A percentile compares a stretch with the other conserved stretches of the same genome.
Evolutionary conservation across 257 asterid genomes (phyloP).

Genomic region (Catharanthus roseus): DNA sequence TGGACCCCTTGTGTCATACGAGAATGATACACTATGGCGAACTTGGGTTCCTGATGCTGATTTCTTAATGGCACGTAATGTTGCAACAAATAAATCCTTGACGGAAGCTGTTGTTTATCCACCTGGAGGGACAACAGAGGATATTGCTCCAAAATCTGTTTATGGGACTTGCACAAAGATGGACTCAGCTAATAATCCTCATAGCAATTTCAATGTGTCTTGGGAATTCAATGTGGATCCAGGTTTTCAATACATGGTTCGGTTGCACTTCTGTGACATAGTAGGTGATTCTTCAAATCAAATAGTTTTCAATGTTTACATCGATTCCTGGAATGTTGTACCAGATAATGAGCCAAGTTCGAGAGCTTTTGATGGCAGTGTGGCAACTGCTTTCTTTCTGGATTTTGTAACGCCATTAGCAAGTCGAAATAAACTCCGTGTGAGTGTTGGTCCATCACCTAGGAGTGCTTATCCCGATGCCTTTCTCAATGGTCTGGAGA

Average conservation of each 20-base stretch:
- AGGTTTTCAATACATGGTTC: constrained; percentile 52
- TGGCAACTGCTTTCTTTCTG: constrained; percentile 49
- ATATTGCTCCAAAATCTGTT: constrained; percentile 60
- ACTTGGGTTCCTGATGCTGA: constrained; percentile 52
- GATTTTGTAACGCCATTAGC: constrained; percentile 54
- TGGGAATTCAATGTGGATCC: constrained; percentile 58
- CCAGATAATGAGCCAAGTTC: constrained; percentile 45
- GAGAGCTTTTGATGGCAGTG: constrained; percentile 19
- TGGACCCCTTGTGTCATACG: constrained; percentile 44
- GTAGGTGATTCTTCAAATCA: constrained; percentile 46
- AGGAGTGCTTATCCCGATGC: constrained; percentile 45
- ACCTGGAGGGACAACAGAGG: constrained; percentile 40
- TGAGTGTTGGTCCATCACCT: constrained; percentile 68
- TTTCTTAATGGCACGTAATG: constrained; percentile 26
- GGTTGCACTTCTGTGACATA: constrained; percentile 80
- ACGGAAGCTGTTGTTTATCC: constrained; percentile 51
- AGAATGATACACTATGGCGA: constrained; percentile 63
- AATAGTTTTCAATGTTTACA: constrained; percentile 51
- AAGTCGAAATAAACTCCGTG: constrained; percentile 23
- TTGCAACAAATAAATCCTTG: constrained; percentile 27
- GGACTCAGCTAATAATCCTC: constrained; percentile 38
- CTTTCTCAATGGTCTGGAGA: constrained; percentile 65
- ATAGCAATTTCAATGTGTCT: constrained; percentile 52
- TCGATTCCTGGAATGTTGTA: constrained; percentile 30
- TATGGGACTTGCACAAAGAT: constrained; percentile 67